A percentile compares a stretch with the other conserved stretches of the same genome.
These are phyloP conservation scores for Leccinum pallidistipes DNA, from an alignment of 1,284 basidiomycete genomes.

Conservation along the genomic window DNA sequence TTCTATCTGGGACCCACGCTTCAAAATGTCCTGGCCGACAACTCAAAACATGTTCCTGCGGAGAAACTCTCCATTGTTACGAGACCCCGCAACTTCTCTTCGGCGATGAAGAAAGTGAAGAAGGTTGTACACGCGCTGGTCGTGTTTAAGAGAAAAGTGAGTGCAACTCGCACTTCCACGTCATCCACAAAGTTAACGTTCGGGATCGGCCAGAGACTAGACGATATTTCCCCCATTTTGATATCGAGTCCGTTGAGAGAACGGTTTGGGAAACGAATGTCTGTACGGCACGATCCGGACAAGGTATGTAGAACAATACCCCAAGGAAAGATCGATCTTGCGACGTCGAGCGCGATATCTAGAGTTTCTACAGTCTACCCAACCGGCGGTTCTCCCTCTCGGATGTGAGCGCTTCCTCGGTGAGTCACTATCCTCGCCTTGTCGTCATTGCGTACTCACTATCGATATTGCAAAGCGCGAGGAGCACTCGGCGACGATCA, in stretches of 20 bases:
- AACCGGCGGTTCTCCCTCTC: conserved; percentile 33
- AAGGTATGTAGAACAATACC: conserved; percentile 23
- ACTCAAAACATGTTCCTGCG: background rate
- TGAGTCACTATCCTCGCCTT: conserved; percentile 6
- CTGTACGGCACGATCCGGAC: conserved; percentile 25
- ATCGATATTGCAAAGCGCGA: background rate
- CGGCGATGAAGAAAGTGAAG: conserved; percentile 26
- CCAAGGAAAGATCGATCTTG: too few species aligned
- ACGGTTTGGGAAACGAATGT: conserved; percentile 34
- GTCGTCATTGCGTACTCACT: background rate
- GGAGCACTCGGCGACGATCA: conserved; percentile 3
- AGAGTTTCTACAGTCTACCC: conserved; percentile 31
- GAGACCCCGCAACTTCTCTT: conserved; percentile 18
- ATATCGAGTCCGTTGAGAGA: conserved; percentile 30
- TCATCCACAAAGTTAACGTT: background rate
- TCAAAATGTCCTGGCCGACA: conserved; percentile 8
- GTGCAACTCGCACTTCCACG: background rate
- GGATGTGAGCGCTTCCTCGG: conserved; percentile 16
- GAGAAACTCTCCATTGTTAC: conserved; percentile 13
- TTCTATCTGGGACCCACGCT: conserved; percentile 23
- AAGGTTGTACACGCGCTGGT: conserved; percentile 18
- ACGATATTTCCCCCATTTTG: conserved; percentile 27
- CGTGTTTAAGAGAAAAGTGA: conserved; percentile 29
- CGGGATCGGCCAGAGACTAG: conserved; percentile 14
- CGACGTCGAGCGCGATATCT: background rate